These are phyloP conservation scores for Trichothecium sympodiale DNA, from an alignment of 2,329 filamentous ascomycete species.

Conservation along the genomic window DNA sequence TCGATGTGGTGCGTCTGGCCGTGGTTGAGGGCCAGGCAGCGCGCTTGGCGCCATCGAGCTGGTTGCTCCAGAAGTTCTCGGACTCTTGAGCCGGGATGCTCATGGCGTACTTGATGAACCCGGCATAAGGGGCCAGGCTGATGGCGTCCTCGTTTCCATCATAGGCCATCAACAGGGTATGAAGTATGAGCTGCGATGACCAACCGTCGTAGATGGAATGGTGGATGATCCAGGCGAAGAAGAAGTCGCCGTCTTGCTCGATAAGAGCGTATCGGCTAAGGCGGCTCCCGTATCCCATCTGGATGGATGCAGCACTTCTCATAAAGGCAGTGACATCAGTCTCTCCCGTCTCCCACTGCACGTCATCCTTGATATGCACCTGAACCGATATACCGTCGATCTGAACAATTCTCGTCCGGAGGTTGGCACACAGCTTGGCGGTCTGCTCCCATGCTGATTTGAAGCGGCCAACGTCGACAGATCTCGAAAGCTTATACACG, in stretches of 20 bases:
- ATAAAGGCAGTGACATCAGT: not conserved
- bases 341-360: not conserved
- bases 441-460: slow-evolving; percentile 8
- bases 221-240: slow-evolving; percentile 7
- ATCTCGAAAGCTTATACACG: slow-evolving; percentile 5
- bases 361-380: slow-evolving; percentile 7
- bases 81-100: slow-evolving; percentile 2
- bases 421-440: slow-evolving; percentile 5
- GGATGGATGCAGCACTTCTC: not conserved
- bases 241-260: slow-evolving; percentile 7
- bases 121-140: not conserved
- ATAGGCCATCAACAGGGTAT: slow-evolving; percentile 2
- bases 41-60: slow-evolving; percentile 3
- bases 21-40: slow-evolving; percentile 1
- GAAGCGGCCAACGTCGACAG: slow-evolving; percentile 7
- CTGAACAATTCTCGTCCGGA: slow-evolving; percentile 10
- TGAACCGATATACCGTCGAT: slow-evolving; percentile 5
- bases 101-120: slow-evolving; percentile 6
- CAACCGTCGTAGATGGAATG: slow-evolving; percentile 17
- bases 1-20: not conserved
- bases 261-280: slow-evolving; percentile 7
- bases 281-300: slow-evolving; percentile 2
- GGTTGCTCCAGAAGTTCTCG: slow-evolving; percentile 5
- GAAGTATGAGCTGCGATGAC: slow-evolving; percentile 7
- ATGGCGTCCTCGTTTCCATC: not conserved